Conservation (phyloP, 2,329 filamentous ascomycete species). For the Acephala macrosclerotiorum region DNA sequence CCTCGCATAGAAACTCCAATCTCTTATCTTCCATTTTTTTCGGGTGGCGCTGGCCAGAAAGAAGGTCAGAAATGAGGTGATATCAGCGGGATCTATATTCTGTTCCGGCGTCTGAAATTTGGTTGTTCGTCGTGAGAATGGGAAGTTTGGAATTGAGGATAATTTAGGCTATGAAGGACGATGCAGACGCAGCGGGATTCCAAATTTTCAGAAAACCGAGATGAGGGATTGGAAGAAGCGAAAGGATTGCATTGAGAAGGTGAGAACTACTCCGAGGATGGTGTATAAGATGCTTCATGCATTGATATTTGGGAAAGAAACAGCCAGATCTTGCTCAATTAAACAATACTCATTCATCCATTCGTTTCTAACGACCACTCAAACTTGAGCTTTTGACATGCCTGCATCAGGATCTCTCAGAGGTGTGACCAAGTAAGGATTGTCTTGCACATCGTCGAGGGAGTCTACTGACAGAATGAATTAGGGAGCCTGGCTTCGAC, state of each 20-base stretch:
- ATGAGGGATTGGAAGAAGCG: not conserved
- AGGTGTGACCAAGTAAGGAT: slow-evolving; percentile 26
- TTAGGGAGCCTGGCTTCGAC: slow-evolving; percentile 50
- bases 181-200: slow-evolving; percentile 7
- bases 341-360: not conserved
- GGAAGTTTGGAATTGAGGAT: not conserved
- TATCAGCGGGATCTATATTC: not conserved
- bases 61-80: not conserved
- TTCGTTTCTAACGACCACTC: not conserved
- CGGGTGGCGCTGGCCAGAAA: not conserved
- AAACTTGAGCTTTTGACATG: slow-evolving; percentile 15
- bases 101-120: not conserved
- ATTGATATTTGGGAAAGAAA: not conserved
- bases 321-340: not conserved
- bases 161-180: not conserved
- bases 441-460: not conserved
- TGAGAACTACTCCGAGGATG: not conserved
- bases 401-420: slow-evolving; percentile 30
- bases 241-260: not conserved
- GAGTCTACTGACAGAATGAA: not conserved
- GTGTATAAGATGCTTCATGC: slow-evolving; percentile 1
- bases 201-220: not conserved
- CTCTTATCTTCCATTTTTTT: not conserved
- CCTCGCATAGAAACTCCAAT: not conserved
- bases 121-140: not conserved